A percentile compares a stretch with the other conserved stretches of the same genome.
Conservation (phyloP, 202 grass and related monocot genomes). For the Carex arenaria region DNA sequence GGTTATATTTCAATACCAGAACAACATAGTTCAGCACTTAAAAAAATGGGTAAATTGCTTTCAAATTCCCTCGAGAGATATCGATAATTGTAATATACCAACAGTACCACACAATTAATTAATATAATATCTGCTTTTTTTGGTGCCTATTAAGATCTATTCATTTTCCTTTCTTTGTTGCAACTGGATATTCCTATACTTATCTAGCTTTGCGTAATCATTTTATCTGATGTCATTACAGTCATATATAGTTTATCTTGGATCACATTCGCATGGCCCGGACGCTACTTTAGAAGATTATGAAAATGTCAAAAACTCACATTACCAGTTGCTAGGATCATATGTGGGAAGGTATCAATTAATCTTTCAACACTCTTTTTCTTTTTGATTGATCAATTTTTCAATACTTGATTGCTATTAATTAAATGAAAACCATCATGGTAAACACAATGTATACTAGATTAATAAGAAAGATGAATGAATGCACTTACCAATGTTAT, state of each 20-base stretch:
- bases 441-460: not conserved
- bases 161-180: not conserved
- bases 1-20: not conserved
- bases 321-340: not conserved
- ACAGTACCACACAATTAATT: not conserved
- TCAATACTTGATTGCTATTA: not conserved
- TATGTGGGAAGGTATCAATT: not conserved
- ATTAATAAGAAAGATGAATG: not conserved
- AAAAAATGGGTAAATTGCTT: not conserved
- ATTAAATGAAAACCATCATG: not conserved
- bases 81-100: not conserved
- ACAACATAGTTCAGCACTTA: not conserved
- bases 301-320: not conserved
- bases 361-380: not conserved
- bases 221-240: not conserved
- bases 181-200: not conserved
- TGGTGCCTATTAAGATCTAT: not conserved
- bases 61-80: not conserved
- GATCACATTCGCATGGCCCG: not conserved
- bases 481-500: not conserved
- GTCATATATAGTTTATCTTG: constrained; percentile 4
- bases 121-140: not conserved
- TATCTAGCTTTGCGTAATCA: not conserved
- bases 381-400: not conserved
- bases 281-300: not conserved